Base-by-base conservation (phyloP, 148 eudicot genomes). In the Rhododendron kiyosumense region DNA sequence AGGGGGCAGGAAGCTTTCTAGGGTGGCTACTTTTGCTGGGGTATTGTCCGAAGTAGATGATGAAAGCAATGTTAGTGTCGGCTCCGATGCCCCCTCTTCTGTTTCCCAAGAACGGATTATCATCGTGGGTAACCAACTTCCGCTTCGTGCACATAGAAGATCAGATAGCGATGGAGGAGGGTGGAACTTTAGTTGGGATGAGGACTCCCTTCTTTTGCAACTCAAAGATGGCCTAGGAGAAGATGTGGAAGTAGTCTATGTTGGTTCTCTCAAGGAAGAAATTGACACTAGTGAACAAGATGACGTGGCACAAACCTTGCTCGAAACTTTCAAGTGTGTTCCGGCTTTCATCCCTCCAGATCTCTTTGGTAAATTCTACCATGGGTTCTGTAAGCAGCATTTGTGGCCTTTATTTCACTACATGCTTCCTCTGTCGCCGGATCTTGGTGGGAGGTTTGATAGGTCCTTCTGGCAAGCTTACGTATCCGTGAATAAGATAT, bases 331-430 rank as follows among this genome's bases (percentile, higher is more conserved):
- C 89, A 95, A 94, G 82, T 95, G 98, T 87, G 93, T 95, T 54
- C 98, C 98, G 0, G 93, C 98, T 59, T 95, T 95, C 81, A 90
- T 95, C 59, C 96, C 96, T n/a, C 93, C 96, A 3, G 98, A 94
- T 15, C 90, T 94, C 43, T 90, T 93, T 76, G 87, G 89, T 85
- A 95, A 93, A 78, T 95, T 90, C 88, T 95, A 95, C 87, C 98
- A 94, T 86, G 94, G 96, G 30, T 95, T 95, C 69, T 95, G 98
- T 85, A 95, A 95, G 89, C 96, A 94, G 86, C 94, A 95, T 46
- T 78, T 95, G 24, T 95, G 98, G 96, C 98, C 98, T 82, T 87
- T 95, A 85, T 95, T 95, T 88, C 98, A 95, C 88, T 95, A 95
- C 89, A 95, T 95, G 96, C 95, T 95, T 88, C 98, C 98, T 81